Conservation (phyloP, 2,329 filamentous ascomycete genomes). For the Fusarium nodosum region DNA sequence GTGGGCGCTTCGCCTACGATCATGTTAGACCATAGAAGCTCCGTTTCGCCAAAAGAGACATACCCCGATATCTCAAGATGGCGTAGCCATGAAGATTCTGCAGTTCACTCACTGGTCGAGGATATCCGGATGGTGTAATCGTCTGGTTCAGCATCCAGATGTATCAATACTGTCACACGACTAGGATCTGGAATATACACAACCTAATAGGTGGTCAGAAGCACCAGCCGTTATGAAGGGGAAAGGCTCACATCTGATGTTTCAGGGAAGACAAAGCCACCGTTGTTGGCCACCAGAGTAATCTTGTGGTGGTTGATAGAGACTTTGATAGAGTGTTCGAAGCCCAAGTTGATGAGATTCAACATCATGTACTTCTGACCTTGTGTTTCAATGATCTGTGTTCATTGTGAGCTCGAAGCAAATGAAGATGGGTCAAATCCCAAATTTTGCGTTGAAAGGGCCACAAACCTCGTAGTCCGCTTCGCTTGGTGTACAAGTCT, state of each 20-base stretch:
- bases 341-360: slow-evolving; percentile 16
- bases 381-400: slow-evolving; percentile 5
- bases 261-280: slow-evolving; percentile 14
- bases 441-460: no score
- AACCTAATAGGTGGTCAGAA: not conserved
- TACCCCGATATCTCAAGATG: not conserved
- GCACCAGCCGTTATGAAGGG: fast-evolving
- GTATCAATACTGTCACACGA: slow-evolving; percentile 7
- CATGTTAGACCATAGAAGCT: not conserved
- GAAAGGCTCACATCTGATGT: not conserved
- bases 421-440: fast-evolving
- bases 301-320: slow-evolving; percentile 13
- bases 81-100: not conserved
- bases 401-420: not conserved
- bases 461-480: slow-evolving; percentile 6
- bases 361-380: slow-evolving; percentile 10
- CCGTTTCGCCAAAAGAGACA: fast-evolving
- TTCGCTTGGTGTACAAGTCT: not conserved
- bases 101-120: not conserved
- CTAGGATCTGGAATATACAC: slow-evolving; percentile 8
- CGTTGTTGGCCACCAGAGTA: slow-evolving; percentile 11
- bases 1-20: not conserved
- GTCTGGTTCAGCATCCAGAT: slow-evolving; percentile 4
- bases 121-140: slow-evolving; percentile 6
- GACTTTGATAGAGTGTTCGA: slow-evolving; percentile 12